Evolutionary conservation across 73 alveolate genomes (phyloP).

Genomic region (Paramecium primaurelia): DNA sequence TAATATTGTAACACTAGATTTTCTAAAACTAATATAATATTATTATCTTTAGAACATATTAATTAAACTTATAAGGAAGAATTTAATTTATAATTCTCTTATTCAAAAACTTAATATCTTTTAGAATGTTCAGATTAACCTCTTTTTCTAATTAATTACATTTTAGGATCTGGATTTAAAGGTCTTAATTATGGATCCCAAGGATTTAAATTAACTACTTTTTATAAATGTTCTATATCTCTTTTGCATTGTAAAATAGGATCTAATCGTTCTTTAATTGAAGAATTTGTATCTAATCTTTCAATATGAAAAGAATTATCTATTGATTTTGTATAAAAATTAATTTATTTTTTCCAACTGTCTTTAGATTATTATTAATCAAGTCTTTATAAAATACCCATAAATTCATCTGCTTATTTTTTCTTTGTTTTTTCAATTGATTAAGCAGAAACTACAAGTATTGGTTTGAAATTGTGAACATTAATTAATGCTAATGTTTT

Average conservation of each 20-base stretch:
- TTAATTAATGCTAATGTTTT: neutral
- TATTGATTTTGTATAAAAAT: neutral
- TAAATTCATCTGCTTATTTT: neutral
- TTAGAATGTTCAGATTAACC: neutral
- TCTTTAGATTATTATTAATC: neutral
- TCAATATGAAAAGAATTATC: neutral
- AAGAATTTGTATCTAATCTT: neutral
- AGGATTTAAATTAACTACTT: neutral
- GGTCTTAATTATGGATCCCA: conserved; percentile 19
- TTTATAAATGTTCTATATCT: neutral
- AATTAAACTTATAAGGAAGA: neutral
- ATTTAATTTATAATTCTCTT: neutral
- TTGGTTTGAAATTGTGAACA: neutral
- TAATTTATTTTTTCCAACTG: neutral
- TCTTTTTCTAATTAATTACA: neutral
- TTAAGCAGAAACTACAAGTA: neutral
- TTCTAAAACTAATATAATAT: neutral
- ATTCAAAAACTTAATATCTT: neutral
- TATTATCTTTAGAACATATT: neutral
- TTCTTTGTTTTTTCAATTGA: neutral
- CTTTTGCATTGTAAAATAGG: neutral
- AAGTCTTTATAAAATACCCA: neutral
- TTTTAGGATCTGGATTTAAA: neutral
- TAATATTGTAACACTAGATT: neutral
- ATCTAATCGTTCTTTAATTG: neutral